phyloP scores from a whole-genome alignment of 371 early-diverging fungal genomes.

The Zopfochytrium polystomum region DNA sequence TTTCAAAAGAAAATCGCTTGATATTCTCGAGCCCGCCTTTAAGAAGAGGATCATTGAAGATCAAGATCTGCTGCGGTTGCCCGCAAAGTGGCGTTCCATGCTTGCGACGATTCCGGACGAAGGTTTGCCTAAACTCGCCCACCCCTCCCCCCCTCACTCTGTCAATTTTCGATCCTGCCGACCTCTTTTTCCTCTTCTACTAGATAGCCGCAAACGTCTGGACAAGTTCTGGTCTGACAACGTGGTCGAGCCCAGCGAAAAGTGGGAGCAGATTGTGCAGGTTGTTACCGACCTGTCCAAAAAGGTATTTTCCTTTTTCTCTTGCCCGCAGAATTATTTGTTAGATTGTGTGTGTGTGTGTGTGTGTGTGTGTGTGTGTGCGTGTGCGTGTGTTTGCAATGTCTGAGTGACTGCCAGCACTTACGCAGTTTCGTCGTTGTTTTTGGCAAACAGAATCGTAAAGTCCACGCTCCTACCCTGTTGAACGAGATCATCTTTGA shows the following conservation, averaged over 20 bases:
- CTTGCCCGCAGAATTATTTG: not conserved
- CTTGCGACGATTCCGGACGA: conserved; percentile 72
- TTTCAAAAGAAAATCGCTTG: conserved; percentile 64
- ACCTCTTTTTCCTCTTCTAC: conserved; percentile 45
- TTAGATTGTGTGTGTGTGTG: not conserved
- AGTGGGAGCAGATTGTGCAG: conserved; percentile 25
- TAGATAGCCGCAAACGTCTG: conserved; percentile 45
- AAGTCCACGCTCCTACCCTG: conserved; percentile 27
- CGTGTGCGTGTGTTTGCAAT: too few relatives aligned
- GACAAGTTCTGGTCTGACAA: conserved; percentile 31
- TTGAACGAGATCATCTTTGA: conserved; percentile 79
- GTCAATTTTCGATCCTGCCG: conserved; percentile 25
- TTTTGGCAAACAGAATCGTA: too few relatives aligned
- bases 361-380: too few relatives aligned
- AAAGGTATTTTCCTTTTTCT: conserved; percentile 7
- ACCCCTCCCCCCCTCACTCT: not conserved
- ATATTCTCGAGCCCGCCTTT: conserved; percentile 66
- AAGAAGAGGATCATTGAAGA: conserved; percentile 59
- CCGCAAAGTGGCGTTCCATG: conserved; percentile 67
- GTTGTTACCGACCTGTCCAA: conserved; percentile 6
- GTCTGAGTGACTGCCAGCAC: too few relatives aligned
- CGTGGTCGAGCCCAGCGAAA: conserved; percentile 3
- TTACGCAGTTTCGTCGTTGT: too few relatives aligned
- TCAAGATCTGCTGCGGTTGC: conserved; percentile 66
- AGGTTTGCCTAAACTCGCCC: conserved; percentile 30